These are phyloP conservation scores for Planoprotostelium fungivorum DNA, from an alignment of 78 protist genomes.

Conservation along the genomic window DNA sequence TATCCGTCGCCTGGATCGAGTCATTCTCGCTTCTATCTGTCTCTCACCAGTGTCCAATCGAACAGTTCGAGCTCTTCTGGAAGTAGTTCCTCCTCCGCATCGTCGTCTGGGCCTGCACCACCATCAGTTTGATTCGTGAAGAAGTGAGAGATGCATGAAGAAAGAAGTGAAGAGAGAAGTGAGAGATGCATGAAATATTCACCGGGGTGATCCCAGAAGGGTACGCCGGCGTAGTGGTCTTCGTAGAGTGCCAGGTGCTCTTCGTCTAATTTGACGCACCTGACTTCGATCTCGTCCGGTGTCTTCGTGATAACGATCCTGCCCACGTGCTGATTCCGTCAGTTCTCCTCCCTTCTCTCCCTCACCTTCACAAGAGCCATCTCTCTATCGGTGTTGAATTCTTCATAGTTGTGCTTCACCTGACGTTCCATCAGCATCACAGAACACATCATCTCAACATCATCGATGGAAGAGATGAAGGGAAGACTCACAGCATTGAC, in stretches of 20 bases:
- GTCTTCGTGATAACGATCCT: not conserved
- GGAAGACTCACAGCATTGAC: too few relatives aligned
- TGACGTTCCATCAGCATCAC: not conserved
- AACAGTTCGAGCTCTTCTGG: not conserved
- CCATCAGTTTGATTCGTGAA: too few relatives aligned
- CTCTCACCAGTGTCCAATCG: not conserved
- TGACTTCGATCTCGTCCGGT: not conserved
- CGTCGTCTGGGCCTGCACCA: too few relatives aligned
- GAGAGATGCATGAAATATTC: too few relatives aligned
- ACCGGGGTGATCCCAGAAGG: not conserved
- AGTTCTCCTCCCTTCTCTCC: not conserved
- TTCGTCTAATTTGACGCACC: not conserved
- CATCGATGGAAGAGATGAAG: too few relatives aligned
- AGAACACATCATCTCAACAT: not conserved
- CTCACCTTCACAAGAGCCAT: not conserved
- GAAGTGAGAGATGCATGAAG: too few relatives aligned
- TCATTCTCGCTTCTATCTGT: too few relatives aligned
- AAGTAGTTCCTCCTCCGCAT: not conserved
- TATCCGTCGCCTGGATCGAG: not conserved
- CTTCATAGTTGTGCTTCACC: not conserved
- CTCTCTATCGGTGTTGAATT: not conserved
- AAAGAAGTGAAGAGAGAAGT: too few relatives aligned
- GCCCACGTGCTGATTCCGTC: not conserved
- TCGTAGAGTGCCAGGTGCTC: not conserved
- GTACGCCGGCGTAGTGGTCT: not conserved